phyloP scores from a whole-genome alignment of 2,329 filamentous ascomycete genomes.

The Pestalotiopsis sp. region DNA sequence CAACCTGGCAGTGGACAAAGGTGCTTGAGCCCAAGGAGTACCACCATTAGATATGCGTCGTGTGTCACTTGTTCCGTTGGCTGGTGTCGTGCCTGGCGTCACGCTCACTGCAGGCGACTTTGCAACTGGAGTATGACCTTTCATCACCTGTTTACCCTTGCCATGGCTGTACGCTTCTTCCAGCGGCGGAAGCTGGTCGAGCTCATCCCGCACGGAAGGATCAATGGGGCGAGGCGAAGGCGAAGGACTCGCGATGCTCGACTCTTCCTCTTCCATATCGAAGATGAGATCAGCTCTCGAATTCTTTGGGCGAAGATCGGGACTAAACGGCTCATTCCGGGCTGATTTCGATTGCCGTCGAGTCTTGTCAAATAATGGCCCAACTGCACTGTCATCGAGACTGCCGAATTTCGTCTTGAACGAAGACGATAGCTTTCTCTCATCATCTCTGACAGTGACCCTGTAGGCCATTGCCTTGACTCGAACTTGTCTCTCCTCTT shows the following conservation, averaged over 20 bases:
- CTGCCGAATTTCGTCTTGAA: slow-evolving; percentile 63
- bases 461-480: slow-evolving; percentile 78
- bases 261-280: slow-evolving; percentile 84
- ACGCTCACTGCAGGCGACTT: slow-evolving; percentile 16
- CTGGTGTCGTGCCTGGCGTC: slow-evolving; percentile 13
- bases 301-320: slow-evolving; percentile 67
- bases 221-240: slow-evolving; percentile 25
- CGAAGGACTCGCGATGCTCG: slow-evolving; percentile 33
- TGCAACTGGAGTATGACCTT: slow-evolving; percentile 12
- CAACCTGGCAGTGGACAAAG: slow-evolving; percentile 63
- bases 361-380: slow-evolving; percentile 44
- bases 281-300: slow-evolving; percentile 84
- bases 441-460: slow-evolving; percentile 63
- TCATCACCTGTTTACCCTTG: slow-evolving; percentile 37
- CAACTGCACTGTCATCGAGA: slow-evolving; percentile 60
- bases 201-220: slow-evolving; percentile 22
- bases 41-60: slow-evolving; percentile 23
- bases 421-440: slow-evolving; percentile 63
- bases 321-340: slow-evolving; percentile 64
- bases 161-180: slow-evolving; percentile 40
- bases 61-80: slow-evolving; percentile 16
- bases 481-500: slow-evolving; percentile 69
- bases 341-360: slow-evolving; percentile 49
- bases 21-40: slow-evolving; percentile 53
- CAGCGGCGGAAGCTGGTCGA: slow-evolving; percentile 33